Base-by-base conservation (phyloP, 495 filamentous ascomycete genomes). In the Aspergillus baeticus region DNA sequence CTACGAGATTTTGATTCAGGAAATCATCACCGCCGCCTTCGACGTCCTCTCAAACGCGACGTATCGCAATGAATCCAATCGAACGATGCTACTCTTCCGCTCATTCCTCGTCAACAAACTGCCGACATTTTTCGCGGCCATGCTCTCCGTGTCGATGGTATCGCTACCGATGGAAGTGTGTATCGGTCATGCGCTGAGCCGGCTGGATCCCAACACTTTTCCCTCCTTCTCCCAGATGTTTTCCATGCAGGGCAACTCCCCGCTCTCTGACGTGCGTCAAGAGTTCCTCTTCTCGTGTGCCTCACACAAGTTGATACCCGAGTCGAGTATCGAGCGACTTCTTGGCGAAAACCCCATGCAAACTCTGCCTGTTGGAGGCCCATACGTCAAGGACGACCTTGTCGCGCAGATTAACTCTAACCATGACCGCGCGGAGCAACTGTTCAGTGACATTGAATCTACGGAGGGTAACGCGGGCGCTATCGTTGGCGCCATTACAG, bases 401-500 rank as follows among this genome's bases (percentile, higher is more conserved):
- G 80, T 95, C 7, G 77, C 80, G 35, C 84, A 91, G 57, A 96
- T 88, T 59, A 81, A 84, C 29, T 75, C 78, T 6, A 87, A 94
- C 56, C 81, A 83, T 0, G 87, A 88, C 51, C 81, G 81, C 26
- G 82, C 89, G 0, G 88, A 91, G 59, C 83, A 84, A 54, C 76
- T 96, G 29, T 83, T 96, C 23, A 72, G 71, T 10, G 90, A 96
- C 62, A 78, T 98, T 53, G 92, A 96, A 58, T 87, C 85, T n/a
- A 90, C 96, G 80, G 91, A 96, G 65, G 94, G 94, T 0, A 98
- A 98, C 71, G 89, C 91, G 1, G 94, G 90, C 17, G 92, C 93
- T 2, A 91, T 94, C 26, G 90, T 89, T 21, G 84, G 84, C 39
- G 90, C 92, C 7, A 77, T 98, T 15, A 83, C 87, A 29, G 90